phyloP scores from a whole-genome alignment of 1,284 basidiomycete species.

The Sporisorium reilianum region DNA sequence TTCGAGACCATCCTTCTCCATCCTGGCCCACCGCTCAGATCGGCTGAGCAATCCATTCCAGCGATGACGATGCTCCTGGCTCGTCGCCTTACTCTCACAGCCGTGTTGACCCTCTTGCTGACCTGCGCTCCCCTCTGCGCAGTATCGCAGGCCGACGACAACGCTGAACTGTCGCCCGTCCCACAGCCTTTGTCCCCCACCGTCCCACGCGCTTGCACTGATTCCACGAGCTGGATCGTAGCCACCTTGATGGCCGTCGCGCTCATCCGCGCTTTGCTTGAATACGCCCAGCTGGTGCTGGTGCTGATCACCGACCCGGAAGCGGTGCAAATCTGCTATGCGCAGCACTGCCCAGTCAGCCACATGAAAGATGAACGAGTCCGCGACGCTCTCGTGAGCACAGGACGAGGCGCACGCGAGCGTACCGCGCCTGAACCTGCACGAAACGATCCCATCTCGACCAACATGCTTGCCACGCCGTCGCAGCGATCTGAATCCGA shows the following conservation, averaged over 20 bases:
- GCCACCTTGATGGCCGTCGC: slow-evolving; percentile 5
- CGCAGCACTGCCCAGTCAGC: slow-evolving; percentile 14
- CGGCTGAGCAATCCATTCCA: not conserved
- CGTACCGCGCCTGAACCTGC: not conserved
- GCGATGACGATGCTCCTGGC: not conserved
- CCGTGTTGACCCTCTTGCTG: not conserved
- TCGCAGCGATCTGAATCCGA: slow-evolving; percentile 14
- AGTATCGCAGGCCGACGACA: not conserved
- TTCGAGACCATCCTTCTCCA: not conserved
- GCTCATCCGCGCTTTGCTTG: slow-evolving; percentile 15
- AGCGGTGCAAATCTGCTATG: slow-evolving; percentile 15
- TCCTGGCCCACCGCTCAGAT: not conserved
- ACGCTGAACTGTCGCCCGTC: not conserved
- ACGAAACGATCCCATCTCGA: slow-evolving; percentile 17
- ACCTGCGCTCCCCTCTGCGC: not conserved
- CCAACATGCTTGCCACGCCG: slow-evolving; percentile 21
- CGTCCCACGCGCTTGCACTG: not conserved
- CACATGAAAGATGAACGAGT: not conserved
- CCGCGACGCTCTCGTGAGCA: not conserved
- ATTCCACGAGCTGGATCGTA: slow-evolving; percentile 1
- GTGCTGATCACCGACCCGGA: slow-evolving; percentile 21
- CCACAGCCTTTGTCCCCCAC: not conserved
- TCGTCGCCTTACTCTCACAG: too few relatives aligned
- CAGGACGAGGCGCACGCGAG: not conserved
- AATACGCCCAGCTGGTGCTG: slow-evolving; percentile 17